Base-by-base conservation (phyloP, 345 rosid species). In the Balakata baccata region DNA sequence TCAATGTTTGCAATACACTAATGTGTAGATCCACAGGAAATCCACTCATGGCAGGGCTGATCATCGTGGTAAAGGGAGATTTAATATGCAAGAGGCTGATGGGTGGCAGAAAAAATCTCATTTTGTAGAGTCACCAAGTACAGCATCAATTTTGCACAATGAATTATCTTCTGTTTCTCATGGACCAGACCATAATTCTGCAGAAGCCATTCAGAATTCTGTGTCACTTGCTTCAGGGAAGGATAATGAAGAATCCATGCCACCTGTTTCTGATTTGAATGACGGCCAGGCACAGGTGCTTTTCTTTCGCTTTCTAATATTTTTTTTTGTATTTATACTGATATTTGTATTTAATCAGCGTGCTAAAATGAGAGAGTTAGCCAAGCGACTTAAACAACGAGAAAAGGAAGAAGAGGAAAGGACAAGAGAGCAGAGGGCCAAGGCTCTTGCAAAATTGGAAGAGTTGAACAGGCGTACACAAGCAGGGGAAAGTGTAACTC, bases 401-500 rank as follows among this genome's bases (percentile, higher is more conserved):
- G 89, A 87, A 73, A 82, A 86, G 74, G 98, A 90, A 82, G 99
- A 95, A 85, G 99, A 95, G 76, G 96, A 96, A 79, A 85, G 97
- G 70, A 83, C 74, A 50, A 96, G 89, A 84, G 94, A 91, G 14
- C 97, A 90, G 85, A 92, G 84, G 78, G 97, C 97, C 68, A 95
- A 86, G 88, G 93, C 98, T 74, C 84, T 75, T 53, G 92, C 88
- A 66, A 95, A 95, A 82, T 81, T 88, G 74, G 93, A 87, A 80
- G 99, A 90, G 80, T 78, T 96, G 86, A 83, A 95, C 82, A 88
- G 88, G 84, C 96, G 92, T 64, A 75, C 86, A 8, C 87, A 81
- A 82, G 78, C 78, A 50, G 81, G 50, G 60, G 93, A 89, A 69
- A 79, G 80, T 81, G 78, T 71, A 50, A 78, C 83, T 71, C 79